A percentile compares a stretch with the other conserved stretches of the same genome.
These are phyloP conservation scores for Streptanthus diversifolius DNA, from an alignment of 345 rosid species.

Conservation along the genomic window DNA sequence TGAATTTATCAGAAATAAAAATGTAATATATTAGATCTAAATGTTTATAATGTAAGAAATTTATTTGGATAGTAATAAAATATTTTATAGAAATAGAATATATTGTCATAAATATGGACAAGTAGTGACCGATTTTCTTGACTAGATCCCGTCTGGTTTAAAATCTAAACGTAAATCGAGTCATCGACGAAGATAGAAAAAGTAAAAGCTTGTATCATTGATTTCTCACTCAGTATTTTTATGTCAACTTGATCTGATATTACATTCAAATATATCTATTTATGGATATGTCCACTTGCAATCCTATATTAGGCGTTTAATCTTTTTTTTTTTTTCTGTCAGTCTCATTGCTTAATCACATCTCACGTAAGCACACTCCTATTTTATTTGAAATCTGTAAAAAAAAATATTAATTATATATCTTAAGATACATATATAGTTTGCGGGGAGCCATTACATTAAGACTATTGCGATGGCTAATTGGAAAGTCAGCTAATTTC, in stretches of 20 bases:
- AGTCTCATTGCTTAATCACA: not conserved
- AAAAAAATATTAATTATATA: not conserved
- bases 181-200: not conserved
- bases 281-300: not conserved
- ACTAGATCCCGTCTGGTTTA: not conserved
- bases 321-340: not conserved
- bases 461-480: not conserved
- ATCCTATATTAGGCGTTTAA: not conserved
- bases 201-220: not conserved
- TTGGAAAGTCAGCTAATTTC: not conserved
- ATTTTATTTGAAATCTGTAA: not conserved
- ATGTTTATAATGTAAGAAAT: no score
- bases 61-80: no score
- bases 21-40: no score
- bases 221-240: not conserved
- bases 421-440: not conserved
- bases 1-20: no score
- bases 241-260: not conserved
- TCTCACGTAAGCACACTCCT: not conserved
- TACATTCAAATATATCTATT: not conserved
- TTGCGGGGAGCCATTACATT: not conserved
- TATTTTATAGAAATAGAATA: no score
- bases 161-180: not conserved
- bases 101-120: no score
- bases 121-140: no score